phyloP scores from a whole-genome alignment of 2,329 filamentous ascomycete species.

The Alternaria novae-zelandiae region DNA sequence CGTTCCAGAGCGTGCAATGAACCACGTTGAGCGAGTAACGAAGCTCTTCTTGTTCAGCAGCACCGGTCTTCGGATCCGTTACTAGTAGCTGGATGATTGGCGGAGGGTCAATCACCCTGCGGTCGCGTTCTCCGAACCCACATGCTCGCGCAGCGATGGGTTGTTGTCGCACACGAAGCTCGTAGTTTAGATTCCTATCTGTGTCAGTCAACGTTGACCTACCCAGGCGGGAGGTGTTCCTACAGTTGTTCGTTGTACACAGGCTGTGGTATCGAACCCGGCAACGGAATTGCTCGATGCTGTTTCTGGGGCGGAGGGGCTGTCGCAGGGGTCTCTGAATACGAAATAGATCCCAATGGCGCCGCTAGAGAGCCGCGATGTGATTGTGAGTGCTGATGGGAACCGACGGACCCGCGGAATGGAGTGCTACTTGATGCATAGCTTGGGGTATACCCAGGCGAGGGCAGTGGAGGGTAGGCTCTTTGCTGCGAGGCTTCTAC shows the following conservation, averaged over 20 bases:
- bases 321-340: conserved; percentile 38
- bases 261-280: conserved; percentile 47
- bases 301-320: conserved; percentile 41
- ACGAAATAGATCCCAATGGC: conserved; percentile 40
- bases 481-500: conserved; percentile 44
- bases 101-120: conserved; percentile 81
- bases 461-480: conserved; percentile 44
- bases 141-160: conserved; percentile 79
- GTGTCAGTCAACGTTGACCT: conserved; percentile 29
- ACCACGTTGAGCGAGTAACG: conserved; percentile 73
- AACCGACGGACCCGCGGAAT: conserved; percentile 48
- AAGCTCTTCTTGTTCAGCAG: conserved; percentile 63
- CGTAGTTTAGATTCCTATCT: conserved; percentile 50
- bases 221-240: conserved; percentile 31
- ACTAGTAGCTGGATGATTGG: conserved; percentile 79
- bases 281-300: conserved; percentile 38
- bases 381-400: conserved; percentile 45
- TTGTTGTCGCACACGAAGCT: conserved; percentile 74
- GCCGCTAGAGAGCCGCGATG: conserved; percentile 44
- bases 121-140: conserved; percentile 82
- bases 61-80: conserved; percentile 61
- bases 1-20: conserved; percentile 78
- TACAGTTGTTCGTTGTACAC: conserved; percentile 49
- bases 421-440: conserved; percentile 48
- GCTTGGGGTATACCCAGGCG: conserved; percentile 49